These are phyloP conservation scores for Falciphora oryzae DNA, from an alignment of 2,329 filamentous ascomycete genomes.

Conservation along the genomic window DNA sequence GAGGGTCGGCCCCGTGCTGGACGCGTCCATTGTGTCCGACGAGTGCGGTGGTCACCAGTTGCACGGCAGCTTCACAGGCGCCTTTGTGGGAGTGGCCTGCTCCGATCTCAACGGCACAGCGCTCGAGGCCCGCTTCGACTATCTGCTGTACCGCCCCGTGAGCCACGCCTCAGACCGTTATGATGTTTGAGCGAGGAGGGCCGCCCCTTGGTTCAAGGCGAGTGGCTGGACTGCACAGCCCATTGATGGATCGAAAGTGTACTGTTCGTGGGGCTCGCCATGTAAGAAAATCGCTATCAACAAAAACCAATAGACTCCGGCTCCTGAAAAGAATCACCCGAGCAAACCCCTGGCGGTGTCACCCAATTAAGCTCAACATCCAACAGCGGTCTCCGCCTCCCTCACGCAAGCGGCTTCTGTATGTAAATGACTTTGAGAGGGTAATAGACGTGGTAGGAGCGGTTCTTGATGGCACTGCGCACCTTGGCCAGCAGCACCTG, in stretches of 20 bases:
- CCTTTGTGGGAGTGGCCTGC: constrained; percentile 51
- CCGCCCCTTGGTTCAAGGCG: neutral
- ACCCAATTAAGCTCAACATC: too few species aligned
- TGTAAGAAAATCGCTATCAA: too few species aligned
- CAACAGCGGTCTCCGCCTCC: neutral
- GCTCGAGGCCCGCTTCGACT: constrained; percentile 41
- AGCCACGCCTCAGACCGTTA: constrained; percentile 43
- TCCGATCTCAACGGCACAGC: constrained; percentile 50
- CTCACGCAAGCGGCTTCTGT: neutral
- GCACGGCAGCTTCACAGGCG: constrained; percentile 59
- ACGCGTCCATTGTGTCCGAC: constrained; percentile 55
- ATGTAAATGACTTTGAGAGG: neutral
- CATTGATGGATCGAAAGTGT: too few species aligned
- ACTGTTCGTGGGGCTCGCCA: too few species aligned
- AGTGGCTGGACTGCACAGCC: too few species aligned
- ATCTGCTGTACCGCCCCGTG: constrained; percentile 45
- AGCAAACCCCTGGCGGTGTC: neutral
- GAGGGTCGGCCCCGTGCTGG: constrained; percentile 48
- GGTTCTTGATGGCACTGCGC: constrained; percentile 12
- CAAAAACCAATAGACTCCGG: too few species aligned
- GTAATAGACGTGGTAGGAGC: constrained; percentile 11
- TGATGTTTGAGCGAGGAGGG: constrained; percentile 23
- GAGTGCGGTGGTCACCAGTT: constrained; percentile 57
- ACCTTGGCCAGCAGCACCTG: constrained; percentile 12
- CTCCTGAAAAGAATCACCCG: too few species aligned